These are phyloP conservation scores for Suillus decipiens DNA, from an alignment of 768 basidiomycete genomes.

Conservation along the genomic window DNA sequence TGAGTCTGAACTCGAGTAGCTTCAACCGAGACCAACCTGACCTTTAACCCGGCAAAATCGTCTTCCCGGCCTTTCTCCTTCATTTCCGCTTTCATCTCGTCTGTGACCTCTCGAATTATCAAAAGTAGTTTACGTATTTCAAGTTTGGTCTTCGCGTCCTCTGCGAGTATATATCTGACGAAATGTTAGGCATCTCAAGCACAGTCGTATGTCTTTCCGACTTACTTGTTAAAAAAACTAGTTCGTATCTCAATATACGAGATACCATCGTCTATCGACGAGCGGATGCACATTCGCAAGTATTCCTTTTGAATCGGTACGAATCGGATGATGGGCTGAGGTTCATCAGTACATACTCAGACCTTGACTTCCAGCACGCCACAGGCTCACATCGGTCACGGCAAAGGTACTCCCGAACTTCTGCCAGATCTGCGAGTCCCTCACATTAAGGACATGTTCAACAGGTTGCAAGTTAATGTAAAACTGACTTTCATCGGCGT, in stretches of 20 bases:
- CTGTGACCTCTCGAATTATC: conserved; percentile 36
- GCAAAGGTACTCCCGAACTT: conserved; percentile 24
- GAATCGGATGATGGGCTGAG: conserved; percentile 35
- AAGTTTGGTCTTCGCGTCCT: conserved; percentile 39
- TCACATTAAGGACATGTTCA: background rate
- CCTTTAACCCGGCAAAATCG: conserved; percentile 45
- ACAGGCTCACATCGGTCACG: conserved; percentile 27
- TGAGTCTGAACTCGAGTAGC: background rate
- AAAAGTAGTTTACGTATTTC: conserved; percentile 38
- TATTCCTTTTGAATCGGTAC: conserved; percentile 22
- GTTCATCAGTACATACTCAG: conserved; percentile 19
- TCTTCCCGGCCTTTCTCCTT: conserved; percentile 38
- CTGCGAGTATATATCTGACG: conserved; percentile 41
- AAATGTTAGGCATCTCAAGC: background rate
- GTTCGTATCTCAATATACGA: conserved; percentile 46
- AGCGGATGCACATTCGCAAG: conserved; percentile 35
- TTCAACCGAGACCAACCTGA: conserved; percentile 14
- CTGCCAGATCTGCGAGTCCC: conserved; percentile 21
- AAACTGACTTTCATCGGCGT: conserved; percentile 38
- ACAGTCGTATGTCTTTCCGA: background rate
- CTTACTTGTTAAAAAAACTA: conserved; percentile 40
- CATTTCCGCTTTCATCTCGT: conserved; percentile 38
- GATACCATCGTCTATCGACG: conserved; percentile 46
- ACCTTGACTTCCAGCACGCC: conserved; percentile 19
- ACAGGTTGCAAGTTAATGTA: background rate